Conservation (phyloP, 2,329 filamentous ascomycete species). For the Monosporascus sp. region DNA sequence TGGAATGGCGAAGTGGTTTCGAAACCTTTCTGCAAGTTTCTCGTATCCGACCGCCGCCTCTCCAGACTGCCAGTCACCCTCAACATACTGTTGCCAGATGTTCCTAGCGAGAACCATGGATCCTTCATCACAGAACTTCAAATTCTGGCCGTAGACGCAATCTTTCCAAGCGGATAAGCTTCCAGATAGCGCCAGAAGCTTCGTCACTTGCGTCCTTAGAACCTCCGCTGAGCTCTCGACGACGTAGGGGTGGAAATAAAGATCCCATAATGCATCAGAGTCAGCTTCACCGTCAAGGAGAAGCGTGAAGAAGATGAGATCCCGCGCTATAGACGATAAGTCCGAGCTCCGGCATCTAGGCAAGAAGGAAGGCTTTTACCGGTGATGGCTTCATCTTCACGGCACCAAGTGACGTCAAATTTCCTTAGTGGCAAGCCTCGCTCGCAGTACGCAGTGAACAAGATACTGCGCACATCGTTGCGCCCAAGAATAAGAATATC, state of each 20-base stretch:
- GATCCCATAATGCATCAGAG: slow-evolving; percentile 39
- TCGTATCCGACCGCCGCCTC: slow-evolving; percentile 3
- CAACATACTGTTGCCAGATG: slow-evolving; percentile 34
- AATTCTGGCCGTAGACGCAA: slow-evolving; percentile 34
- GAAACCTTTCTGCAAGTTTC: neutral
- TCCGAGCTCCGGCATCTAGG: neutral
- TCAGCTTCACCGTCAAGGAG: slow-evolving; percentile 35
- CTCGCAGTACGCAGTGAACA: slow-evolving; percentile 47
- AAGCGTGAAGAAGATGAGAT: slow-evolving; percentile 46
- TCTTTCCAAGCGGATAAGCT: slow-evolving; percentile 39
- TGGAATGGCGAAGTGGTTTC: neutral
- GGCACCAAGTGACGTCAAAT: slow-evolving; percentile 53
- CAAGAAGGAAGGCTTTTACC: slow-evolving; percentile 29
- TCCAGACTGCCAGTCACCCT: slow-evolving; percentile 5
- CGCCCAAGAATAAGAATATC: slow-evolving; percentile 49
- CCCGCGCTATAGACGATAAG: slow-evolving; percentile 39
- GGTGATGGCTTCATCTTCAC: slow-evolving; percentile 42
- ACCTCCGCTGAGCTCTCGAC: slow-evolving; percentile 28
- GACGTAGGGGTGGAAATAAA: slow-evolving; percentile 50
- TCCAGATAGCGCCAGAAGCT: slow-evolving; percentile 33
- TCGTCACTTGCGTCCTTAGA: slow-evolving; percentile 36
- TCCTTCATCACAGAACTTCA: slow-evolving; percentile 44
- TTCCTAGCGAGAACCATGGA: slow-evolving; percentile 36
- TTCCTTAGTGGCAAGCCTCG: slow-evolving; percentile 30
- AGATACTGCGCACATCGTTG: slow-evolving; percentile 50